Evolutionary conservation across 495 filamentous ascomycete genomes (phyloP), one percentile per base, ranked within the genome.

Genomic region (Apiosordaria backusii): DNA sequence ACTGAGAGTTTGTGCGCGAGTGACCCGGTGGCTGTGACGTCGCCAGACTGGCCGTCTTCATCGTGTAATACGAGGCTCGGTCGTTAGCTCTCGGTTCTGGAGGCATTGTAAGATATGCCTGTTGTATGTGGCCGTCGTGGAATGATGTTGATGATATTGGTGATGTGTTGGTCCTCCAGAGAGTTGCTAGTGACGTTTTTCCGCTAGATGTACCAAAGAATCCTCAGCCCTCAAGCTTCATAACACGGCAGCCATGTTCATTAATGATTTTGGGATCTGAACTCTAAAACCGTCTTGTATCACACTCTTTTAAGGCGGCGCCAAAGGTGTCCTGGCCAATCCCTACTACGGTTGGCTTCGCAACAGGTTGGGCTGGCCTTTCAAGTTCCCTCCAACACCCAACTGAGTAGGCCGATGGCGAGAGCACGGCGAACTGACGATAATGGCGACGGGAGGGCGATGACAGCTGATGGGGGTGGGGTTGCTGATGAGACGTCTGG

Each of bases 11-110:
- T 6, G 79, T 74, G 57, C 78, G 78, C 7, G 78, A 71, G 65
- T 81, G 82, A 16, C 78, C 65, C 59, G 77, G 74, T 15, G 75
- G 71, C 24, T 76, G 77, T n/a, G 71, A 13, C 10, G 79, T 76
- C 57, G 79, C 75, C 57, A 79, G 73, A 68, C 76, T 70, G n/a
- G 79, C 73, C 4, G 81, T 82, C 71, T 81, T 84, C 78, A 82
- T 82, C 26, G 75, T 81, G 72, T 74, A 80, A 65, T 78, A 79
- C 21, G 75, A 59, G 27, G 74, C 70, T 22, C 27, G 29, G 45
- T 80, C 76, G 74, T 67, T 72, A 50, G 63, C 68, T 67, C 73
- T 75, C 59, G 65, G 67, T 19, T 72, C 72, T 4, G 63, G 64
- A 26, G 70, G 67, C 65, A 73, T 72, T 4, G 54, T 68, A 13